Evolutionary conservation across 176 grass and related monocot species (phyloP), one percentile per base, ranked within the genome.

Genomic region (Oryza meyeriana): DNA sequence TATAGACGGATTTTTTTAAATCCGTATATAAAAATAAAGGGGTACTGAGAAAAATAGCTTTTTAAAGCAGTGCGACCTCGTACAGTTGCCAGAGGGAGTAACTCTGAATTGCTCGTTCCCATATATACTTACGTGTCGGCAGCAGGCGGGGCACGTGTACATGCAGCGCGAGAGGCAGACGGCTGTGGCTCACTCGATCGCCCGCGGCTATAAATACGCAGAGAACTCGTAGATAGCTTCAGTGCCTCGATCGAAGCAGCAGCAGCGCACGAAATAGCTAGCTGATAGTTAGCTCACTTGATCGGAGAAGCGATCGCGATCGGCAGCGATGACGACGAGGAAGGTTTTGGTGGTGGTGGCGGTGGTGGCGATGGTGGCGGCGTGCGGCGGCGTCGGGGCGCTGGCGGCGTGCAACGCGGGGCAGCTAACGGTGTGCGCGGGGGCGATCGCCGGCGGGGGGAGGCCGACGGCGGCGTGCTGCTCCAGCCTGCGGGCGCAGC

Each of bases 391-490:
- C 22, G 26, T 1, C 1, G 65, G 38, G 2, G 55, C 73, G 66
- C 1, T 34, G 40, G 20, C 50, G 47, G 16, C 18, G 1, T 87
- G 86, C 80, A 8, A 78, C 74, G 58, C 33, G 0, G 26, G 26
- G 66, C 65, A 41, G 74, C 86, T 88, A 75, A 13, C 47, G 31
- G n/a, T 28, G 65, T 88, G 86, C 66, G 24, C 11, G 3, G 1
- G 32, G 55, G 86, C 79, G 80, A 25, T 88, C 13, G 1, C 26
- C 13, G 1, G 12, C 0, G 86, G 86, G 0, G 41, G 14, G 1
- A 4, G 2, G 69, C 81, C 87, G 11, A 39, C 61, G 2, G 2
- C 12, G 16, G 47, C 5, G 69, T 88, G 87, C 81, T 88, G 87
- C 76, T 14, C 17, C 29, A 75, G 2, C 69, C 45, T 88, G 14